Base-by-base conservation (phyloP, 148 eudicot genomes). In the Dianthus caryophyllus region DNA sequence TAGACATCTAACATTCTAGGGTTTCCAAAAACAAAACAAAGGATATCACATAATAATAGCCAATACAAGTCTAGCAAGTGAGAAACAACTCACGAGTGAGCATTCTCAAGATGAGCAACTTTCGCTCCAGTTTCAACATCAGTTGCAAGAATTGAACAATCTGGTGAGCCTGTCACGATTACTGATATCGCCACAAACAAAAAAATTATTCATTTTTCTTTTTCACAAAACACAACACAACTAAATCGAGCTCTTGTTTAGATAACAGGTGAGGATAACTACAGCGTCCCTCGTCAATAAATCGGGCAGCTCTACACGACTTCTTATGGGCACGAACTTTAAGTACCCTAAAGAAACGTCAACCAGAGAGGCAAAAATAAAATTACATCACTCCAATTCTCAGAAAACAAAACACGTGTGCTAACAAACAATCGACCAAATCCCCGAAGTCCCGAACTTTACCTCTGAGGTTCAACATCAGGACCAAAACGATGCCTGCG, bases 161-260 rank as follows among this genome's bases (percentile, higher is more conserved):
- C 99, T 15, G 91, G 86, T 31, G 99, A 94, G 29, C 99, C 99
- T 33, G 97, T 84, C 57, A 90, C 80, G 74, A 94, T 88, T 54
- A 86, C 99, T 94, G 62, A 47, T 16, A 66, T 15, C 67, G 67
- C 62, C 64, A 75, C 53, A 69, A 21, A 56, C n/a, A n/a, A n/a
- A n/a, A n/a, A n/a, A 27, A 47, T 25, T 14, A 69, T 4, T n/a
- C n/a, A 72, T 13, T 64, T 48, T 66, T 57, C 21, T 48, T 36
- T 47, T n/a, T n/a, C n/a, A n/a, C n/a, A n/a, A n/a, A n/a, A n/a
- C 27, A 1, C 39, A 9, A 39, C 13, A 58, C 9, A 15, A 67
- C 5, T 39, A 8, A 63, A 63, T 22, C 44, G 4, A 63, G 66
- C 51, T 63, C 18, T 13, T 2, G 50, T 16, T 44, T 56, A 10